phyloP scores from a whole-genome alignment of 163 green algal genomes.

The Picocystis sp. region DNA sequence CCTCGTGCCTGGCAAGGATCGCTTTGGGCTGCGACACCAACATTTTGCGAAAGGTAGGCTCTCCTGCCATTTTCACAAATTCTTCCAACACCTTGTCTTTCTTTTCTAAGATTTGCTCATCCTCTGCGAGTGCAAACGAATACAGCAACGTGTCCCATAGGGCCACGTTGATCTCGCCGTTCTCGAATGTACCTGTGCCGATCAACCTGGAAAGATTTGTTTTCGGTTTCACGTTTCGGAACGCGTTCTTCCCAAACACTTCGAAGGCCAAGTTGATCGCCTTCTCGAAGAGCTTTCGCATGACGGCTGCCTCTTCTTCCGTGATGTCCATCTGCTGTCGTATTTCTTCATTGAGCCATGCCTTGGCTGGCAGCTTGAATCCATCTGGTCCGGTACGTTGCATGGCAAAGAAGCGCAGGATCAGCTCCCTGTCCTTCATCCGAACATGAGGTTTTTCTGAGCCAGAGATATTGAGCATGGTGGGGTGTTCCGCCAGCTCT shows the following conservation, averaged over 20 bases:
- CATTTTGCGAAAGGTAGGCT: neutral
- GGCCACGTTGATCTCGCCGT: conserved; percentile 13
- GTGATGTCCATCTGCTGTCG: conserved; percentile 13
- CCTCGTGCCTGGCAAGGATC: conserved; percentile 1
- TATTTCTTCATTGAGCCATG: conserved; percentile 18
- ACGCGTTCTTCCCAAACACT: conserved; percentile 15
- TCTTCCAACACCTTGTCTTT: conserved; percentile 10
- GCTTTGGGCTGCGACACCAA: conserved; percentile 10
- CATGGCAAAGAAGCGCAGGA: conserved; percentile 20
- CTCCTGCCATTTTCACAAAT: conserved; percentile 8
- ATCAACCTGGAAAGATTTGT: conserved; percentile 2
- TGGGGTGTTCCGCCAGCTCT: conserved; percentile 7
- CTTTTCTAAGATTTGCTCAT: conserved; percentile 4
- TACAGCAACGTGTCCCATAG: conserved; percentile 17
- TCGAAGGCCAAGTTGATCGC: conserved; percentile 10
- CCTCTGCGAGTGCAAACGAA: conserved; percentile 5
- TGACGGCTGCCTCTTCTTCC: conserved; percentile 5
- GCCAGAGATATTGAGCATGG: conserved; percentile 4
- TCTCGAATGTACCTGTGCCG: conserved; percentile 9
- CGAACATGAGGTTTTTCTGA: conserved; percentile 12
- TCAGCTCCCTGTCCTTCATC: conserved; percentile 19
- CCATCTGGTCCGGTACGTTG: conserved; percentile 6
- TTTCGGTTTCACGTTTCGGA: conserved; percentile 5
- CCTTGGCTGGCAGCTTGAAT: conserved; percentile 12
- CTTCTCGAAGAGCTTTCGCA: conserved; percentile 5